Evolutionary conservation across 208 protist species (phyloP), one percentile per base, ranked within the genome.

Genomic region (Zelonia costaricensis): DNA sequence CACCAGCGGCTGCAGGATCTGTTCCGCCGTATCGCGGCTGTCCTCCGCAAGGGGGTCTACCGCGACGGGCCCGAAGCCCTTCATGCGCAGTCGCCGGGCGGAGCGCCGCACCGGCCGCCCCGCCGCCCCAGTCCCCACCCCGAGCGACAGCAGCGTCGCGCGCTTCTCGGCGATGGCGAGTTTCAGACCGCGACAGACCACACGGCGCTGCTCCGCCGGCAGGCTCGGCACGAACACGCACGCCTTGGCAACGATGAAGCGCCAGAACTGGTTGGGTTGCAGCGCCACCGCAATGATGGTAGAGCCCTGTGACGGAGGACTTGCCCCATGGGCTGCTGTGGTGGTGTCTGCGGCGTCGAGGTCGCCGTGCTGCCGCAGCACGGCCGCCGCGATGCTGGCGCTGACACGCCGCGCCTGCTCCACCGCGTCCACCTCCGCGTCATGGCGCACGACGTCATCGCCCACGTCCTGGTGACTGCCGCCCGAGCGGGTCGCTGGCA

Each of bases 211-310:
- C 31, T 39, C 38, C 8, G 72, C 64, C 0, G 83, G 52, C 20
- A 90, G 44, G 47, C 44, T 77, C 2, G 81, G 82, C 33, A 91
- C 73, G 61, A 94, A 94, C 25, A 94, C 84, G 58, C 77, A 83
- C 25, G 84, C 80, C 54, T 94, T 94, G 58, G 84, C 51, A 8
- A 94, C 67, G 9, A 94, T 67, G 48, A 84, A 94, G 16, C 64
- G 60, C 88, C 88, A 94, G 35, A 94, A 74, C 13, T 86, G 81
- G 39, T 58, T 80, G n/a, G 76, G 40, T 12, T 61, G 76, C 36
- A 76, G 46, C 42, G 53, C 48, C 45, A 65, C 62, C 47, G 20
- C 22, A 22, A 13, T 45, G 18, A 16, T 18, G 4, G n/a, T n/a
- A n/a, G n/a, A n/a, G n/a, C n/a, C n/a, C n/a, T n/a, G n/a, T n/a